Conservation (phyloP, 2,329 filamentous ascomycete species). For the Fusarium sp. region DNA sequence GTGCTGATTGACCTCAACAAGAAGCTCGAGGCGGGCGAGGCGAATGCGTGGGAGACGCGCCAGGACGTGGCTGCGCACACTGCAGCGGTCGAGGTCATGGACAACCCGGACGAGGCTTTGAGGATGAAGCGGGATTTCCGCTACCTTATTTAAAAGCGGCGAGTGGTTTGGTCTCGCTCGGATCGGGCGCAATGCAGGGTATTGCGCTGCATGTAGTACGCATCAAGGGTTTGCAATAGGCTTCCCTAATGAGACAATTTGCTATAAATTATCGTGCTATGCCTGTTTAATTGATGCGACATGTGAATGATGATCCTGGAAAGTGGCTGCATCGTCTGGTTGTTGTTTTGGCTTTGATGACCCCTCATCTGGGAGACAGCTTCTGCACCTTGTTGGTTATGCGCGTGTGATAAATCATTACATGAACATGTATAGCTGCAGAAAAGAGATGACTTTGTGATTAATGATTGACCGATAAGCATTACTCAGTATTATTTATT, state of each 20-base stretch:
- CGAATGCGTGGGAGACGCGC: constrained; percentile 51
- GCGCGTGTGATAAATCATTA: constrained; percentile 18
- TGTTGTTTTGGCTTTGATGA: neutral
- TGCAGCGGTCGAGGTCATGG: constrained; percentile 54
- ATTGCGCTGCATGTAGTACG: neutral
- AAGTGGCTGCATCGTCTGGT: constrained; percentile 2
- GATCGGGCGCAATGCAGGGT: too few species aligned
- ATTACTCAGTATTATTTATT: constrained; percentile 13
- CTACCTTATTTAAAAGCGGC: constrained; percentile 56
- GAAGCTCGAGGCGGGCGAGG: constrained; percentile 60
- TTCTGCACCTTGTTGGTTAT: neutral
- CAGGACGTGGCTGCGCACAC: constrained; percentile 57
- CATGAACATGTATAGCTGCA: neutral
- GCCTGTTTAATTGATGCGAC: neutral
- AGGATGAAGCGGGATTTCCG: constrained; percentile 62
- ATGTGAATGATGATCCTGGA: constrained; percentile 9
- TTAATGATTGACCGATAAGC: constrained; percentile 22
- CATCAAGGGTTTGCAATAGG: constrained; percentile 3
- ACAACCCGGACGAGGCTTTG: constrained; percentile 59
- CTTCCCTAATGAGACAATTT: neutral
- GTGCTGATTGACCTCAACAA: constrained; percentile 62
- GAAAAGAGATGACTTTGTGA: neutral
- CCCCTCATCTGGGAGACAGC: constrained; percentile 7
- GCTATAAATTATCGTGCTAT: neutral
- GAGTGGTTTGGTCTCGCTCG: neutral